A percentile compares a stretch with the other conserved stretches of the same genome.
Evolutionary conservation across 257 asterid species (phyloP).

Genomic region (Leonotis leonurus): DNA sequence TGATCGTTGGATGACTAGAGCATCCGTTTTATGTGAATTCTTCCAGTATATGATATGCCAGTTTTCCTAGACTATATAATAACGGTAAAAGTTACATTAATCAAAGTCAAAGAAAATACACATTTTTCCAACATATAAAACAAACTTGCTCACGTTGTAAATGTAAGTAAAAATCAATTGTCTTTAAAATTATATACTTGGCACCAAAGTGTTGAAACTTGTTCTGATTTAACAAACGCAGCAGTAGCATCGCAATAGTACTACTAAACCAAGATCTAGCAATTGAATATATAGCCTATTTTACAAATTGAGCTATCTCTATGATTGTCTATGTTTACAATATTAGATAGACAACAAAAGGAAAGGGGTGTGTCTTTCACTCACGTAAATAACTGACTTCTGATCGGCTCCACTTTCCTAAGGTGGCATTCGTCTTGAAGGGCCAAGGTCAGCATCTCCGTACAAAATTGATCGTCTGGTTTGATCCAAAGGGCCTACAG

Average conservation of each 20-base stretch:
- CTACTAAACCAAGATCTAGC: constrained; percentile 11
- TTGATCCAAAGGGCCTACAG: constrained; percentile 82
- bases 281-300: constrained; percentile 22
- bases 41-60: no score
- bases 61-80: no score
- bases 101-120: no score
- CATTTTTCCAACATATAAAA: no score
- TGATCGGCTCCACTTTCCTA: constrained; percentile 26
- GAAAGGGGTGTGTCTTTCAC: not conserved
- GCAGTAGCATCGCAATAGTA: not conserved
- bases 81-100: no score
- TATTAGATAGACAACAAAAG: constrained; percentile 16
- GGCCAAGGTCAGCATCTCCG: constrained; percentile 83
- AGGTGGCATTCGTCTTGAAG: constrained; percentile 68
- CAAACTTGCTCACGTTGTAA: no score
- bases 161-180: not conserved
- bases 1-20: no score
- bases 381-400: constrained; percentile 38
- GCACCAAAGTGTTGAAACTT: not conserved
- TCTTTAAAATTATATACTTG: not conserved
- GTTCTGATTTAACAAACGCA: constrained; percentile 1
- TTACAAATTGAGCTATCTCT: constrained; percentile 9
- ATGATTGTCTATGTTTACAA: constrained; percentile 7
- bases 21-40: no score
- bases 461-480: constrained; percentile 77